A percentile compares a stretch with the other conserved stretches of the same genome.
Conservation (phyloP, 2,329 filamentous ascomycete species). For the Colletotrichum acutatum region DNA sequence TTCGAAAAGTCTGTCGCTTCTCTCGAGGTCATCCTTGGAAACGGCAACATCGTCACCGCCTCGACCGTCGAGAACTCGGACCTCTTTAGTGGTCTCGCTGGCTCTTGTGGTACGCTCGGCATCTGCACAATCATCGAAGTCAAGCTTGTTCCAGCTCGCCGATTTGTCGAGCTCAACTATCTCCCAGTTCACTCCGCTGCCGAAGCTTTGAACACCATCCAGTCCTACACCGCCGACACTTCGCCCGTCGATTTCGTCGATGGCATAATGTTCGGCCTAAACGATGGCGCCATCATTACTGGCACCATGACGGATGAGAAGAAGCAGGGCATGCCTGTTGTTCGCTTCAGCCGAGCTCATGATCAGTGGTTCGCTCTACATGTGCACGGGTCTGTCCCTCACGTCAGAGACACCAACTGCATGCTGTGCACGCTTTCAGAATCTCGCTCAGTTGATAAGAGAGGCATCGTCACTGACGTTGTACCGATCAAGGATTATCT, state of each 20-base stretch:
- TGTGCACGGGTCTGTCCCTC: constrained; percentile 50
- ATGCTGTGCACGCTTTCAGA: not conserved
- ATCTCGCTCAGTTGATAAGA: not conserved
- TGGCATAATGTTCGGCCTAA: constrained; percentile 61
- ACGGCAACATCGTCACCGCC: constrained; percentile 63
- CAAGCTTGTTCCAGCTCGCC: constrained; percentile 62
- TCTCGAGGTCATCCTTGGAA: constrained; percentile 71
- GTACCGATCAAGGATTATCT: constrained; percentile 58
- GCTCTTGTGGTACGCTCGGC: constrained; percentile 69
- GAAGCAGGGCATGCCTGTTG: not conserved
- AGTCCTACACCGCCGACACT: constrained; percentile 33
- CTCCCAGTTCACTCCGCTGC: constrained; percentile 52
- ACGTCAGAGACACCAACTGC: constrained; percentile 1
- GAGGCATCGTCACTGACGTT: constrained; percentile 34
- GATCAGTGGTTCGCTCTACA: constrained; percentile 77
- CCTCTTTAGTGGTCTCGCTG: constrained; percentile 68
- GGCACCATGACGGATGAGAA: constrained; percentile 53
- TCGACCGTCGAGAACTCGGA: constrained; percentile 60
- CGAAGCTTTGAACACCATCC: constrained; percentile 55
- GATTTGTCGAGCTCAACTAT: constrained; percentile 68
- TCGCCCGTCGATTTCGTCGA: constrained; percentile 66
- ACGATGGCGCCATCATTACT: constrained; percentile 59
- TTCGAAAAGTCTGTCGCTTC: constrained; percentile 72
- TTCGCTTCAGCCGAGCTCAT: constrained; percentile 59
- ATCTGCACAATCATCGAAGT: constrained; percentile 70